Conservation (phyloP, 371 early-diverging fungal genomes). For the Apophysomyces elegans region DNA sequence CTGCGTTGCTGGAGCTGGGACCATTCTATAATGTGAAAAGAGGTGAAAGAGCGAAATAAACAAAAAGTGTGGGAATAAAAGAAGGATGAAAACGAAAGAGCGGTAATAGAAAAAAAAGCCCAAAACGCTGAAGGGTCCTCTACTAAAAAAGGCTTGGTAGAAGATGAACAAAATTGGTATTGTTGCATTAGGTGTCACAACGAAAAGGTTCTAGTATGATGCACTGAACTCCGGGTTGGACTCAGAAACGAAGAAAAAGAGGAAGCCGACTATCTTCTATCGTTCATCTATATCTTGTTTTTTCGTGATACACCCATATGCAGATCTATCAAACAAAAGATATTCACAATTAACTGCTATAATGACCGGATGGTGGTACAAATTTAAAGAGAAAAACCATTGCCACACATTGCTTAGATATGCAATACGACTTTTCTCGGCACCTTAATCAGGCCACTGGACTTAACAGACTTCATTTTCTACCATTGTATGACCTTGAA, state of each 20-base stretch:
- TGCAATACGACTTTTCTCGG: neutral
- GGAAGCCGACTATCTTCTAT: neutral
- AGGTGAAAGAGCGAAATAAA: slow-evolving; percentile 8
- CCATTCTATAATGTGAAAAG: slow-evolving; percentile 1
- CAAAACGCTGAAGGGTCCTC: slow-evolving; percentile 5
- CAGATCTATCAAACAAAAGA: too few species aligned
- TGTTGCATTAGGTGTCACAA: slow-evolving; percentile 7
- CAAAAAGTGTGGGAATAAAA: slow-evolving; percentile 17
- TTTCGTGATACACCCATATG: slow-evolving; percentile 1
- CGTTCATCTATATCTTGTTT: neutral
- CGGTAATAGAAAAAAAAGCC: slow-evolving; percentile 5
- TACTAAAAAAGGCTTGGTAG: slow-evolving; percentile 1
- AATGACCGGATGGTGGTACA: neutral
- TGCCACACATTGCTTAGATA: slow-evolving; percentile 13
- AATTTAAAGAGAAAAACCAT: slow-evolving; percentile 36
- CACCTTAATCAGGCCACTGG: neutral
- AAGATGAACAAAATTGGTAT: slow-evolving; percentile 3
- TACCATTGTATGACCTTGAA: too few species aligned
- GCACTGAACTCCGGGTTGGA: slow-evolving; percentile 7
- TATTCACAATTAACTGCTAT: too few species aligned
- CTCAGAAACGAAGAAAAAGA: neutral
- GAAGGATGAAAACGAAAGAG: slow-evolving; percentile 4
- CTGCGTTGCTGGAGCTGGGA: slow-evolving; percentile 20
- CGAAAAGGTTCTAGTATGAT: neutral
- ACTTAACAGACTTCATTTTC: neutral